phyloP scores from a whole-genome alignment of 768 basidiomycete species.

The Pleurotus sapidus region DNA sequence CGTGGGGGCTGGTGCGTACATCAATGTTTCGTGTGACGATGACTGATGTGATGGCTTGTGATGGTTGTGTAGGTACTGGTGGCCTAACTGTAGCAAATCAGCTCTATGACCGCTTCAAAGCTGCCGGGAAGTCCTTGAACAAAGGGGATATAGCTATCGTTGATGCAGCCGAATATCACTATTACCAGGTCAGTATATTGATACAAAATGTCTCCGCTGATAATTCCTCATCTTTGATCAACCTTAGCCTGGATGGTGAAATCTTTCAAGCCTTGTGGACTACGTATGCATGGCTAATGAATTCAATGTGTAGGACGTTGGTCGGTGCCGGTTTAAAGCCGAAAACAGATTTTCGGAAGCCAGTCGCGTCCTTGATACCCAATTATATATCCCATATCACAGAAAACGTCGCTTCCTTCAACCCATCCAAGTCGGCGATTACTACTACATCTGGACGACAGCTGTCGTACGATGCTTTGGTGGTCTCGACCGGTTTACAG shows the following conservation, averaged over 20 bases:
- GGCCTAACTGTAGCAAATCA: constrained; percentile 86
- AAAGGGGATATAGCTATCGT: constrained; percentile 83
- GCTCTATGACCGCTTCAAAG: constrained; percentile 76
- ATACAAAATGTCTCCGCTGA: too few relatives aligned
- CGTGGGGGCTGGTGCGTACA: constrained; percentile 75
- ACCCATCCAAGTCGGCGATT: constrained; percentile 71
- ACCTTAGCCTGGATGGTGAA: constrained; percentile 83
- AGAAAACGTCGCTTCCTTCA: constrained; percentile 71
- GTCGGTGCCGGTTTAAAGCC: constrained; percentile 83
- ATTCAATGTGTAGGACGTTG: constrained; percentile 62
- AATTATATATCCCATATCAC: constrained; percentile 66
- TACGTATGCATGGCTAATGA: not conserved
- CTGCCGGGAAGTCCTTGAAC: constrained; percentile 63
- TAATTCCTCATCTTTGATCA: not conserved
- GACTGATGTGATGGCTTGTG: constrained; percentile 5
- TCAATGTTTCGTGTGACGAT: not conserved
- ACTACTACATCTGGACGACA: constrained; percentile 68
- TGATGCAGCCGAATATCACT: constrained; percentile 78
- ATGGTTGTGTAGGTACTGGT: constrained; percentile 57
- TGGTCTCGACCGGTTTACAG: constrained; percentile 88
- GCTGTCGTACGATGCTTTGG: constrained; percentile 78
- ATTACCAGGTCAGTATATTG: constrained; percentile 64
- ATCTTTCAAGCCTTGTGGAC: not conserved
- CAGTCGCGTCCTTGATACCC: constrained; percentile 72
- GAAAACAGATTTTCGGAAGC: constrained; percentile 67